Evolutionary conservation across 768 basidiomycete genomes (phyloP).

Genomic region (Hydnomerulius pinastri): DNA sequence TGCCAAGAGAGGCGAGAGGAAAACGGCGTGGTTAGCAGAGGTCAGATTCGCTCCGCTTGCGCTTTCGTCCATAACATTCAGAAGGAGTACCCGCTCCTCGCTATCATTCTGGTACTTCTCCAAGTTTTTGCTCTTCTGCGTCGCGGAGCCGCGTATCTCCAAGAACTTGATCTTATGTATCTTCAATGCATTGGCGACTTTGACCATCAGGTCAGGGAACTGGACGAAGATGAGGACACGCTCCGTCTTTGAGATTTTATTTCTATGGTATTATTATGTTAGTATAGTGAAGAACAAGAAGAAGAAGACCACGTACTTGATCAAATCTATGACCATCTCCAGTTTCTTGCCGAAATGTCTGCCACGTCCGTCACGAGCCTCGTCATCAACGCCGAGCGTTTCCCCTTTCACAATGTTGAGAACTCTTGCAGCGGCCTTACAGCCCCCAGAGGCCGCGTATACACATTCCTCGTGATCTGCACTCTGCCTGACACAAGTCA

Average conservation of each 20-base stretch:
- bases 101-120: conserved; percentile 84
- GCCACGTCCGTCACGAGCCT: conserved; percentile 66
- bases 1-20: conserved; percentile 88
- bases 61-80: conserved; percentile 94
- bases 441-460: conserved; percentile 64
- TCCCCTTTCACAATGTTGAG: conserved; percentile 83
- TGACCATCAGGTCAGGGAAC: conserved; percentile 90
- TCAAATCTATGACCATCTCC: conserved; percentile 72
- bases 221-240: conserved; percentile 94
- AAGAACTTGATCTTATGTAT: conserved; percentile 74
- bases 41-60: conserved; percentile 94
- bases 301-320: conserved; percentile 58
- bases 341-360: conserved; percentile 84
- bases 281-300: not conserved
- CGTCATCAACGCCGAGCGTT: conserved; percentile 79
- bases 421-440: conserved; percentile 76
- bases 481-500: conserved; percentile 66
- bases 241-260: conserved; percentile 69
- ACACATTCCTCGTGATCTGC: conserved; percentile 85
- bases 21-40: conserved; percentile 91
- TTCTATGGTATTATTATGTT: conserved; percentile 40
- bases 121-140: conserved; percentile 77
- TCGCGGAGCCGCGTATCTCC: conserved; percentile 79
- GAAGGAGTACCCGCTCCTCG: conserved; percentile 75
- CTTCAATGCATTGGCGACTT: conserved; percentile 80